These are phyloP conservation scores for Trichomonas tenax DNA, from an alignment of 208 protist genomes.

Conservation along the genomic window DNA sequence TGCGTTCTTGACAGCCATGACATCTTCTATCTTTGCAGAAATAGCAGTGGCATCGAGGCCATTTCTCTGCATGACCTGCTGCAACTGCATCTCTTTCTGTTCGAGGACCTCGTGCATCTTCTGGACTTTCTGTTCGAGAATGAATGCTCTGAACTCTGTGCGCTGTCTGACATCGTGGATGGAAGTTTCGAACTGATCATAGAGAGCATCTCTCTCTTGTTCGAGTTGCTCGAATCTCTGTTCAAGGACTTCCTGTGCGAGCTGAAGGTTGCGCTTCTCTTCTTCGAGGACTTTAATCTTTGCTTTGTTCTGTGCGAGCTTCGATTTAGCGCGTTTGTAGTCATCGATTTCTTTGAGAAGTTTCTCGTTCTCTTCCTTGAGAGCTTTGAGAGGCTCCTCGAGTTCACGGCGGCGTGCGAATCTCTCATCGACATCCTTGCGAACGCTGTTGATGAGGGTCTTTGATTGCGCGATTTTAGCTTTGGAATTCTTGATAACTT, in stretches of 20 bases:
- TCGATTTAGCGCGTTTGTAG: background rate
- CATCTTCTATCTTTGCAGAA: background rate
- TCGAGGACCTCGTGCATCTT: background rate
- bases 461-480: background rate
- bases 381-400: background rate
- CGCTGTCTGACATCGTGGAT: background rate
- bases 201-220: background rate
- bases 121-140: background rate
- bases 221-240: background rate
- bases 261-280: background rate
- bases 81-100: conserved; percentile 4
- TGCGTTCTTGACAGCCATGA: background rate
- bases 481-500: background rate
- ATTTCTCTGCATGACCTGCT: background rate
- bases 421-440: background rate
- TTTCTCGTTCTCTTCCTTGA: background rate
- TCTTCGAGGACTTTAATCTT: conserved; percentile 16
- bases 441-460: background rate
- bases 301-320: background rate
- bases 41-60: background rate
- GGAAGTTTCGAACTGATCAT: background rate
- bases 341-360: background rate
- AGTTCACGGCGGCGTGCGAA: background rate
- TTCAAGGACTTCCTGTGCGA: conserved; percentile 9
- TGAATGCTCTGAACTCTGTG: background rate